Evolutionary conservation across 208 protist species (phyloP).

Genomic region (Leishmania amazonensis): DNA sequence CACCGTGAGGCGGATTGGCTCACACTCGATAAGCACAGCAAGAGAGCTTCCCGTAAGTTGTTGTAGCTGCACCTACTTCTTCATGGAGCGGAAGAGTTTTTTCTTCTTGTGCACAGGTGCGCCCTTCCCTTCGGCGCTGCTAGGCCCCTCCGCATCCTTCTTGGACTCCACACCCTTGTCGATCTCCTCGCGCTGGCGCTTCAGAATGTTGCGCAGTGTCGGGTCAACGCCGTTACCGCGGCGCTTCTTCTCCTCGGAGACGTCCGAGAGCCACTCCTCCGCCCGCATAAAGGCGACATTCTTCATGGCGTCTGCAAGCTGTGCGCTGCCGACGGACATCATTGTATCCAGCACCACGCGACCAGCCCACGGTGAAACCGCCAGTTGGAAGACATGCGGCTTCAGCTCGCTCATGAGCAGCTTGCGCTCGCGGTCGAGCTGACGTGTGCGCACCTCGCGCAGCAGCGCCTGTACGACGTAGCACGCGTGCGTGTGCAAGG

Average conservation of each 20-base stretch:
- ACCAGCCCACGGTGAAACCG: conserved; percentile 86
- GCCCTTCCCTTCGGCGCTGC: not conserved
- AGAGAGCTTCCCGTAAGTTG: too few relatives aligned
- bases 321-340: conserved; percentile 59
- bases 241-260: conserved; percentile 51
- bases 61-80: conserved; percentile 41
- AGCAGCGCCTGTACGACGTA: conserved; percentile 84
- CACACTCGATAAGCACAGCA: not conserved
- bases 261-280: conserved; percentile 80
- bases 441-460: conserved; percentile 60
- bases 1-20: not conserved
- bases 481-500: conserved; percentile 79
- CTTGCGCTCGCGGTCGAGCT: conserved; percentile 64
- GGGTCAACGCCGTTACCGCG: conserved; percentile 62
- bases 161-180: conserved; percentile 35
- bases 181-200: conserved; percentile 63
- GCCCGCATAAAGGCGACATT: conserved; percentile 85
- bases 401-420: conserved; percentile 87
- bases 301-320: conserved; percentile 76
- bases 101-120: conserved; percentile 50
- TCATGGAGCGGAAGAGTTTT: conserved; percentile 72
- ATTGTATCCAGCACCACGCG: conserved; percentile 88
- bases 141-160: conserved; percentile 2
- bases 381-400: conserved; percentile 83
- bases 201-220: conserved; percentile 71